These are phyloP conservation scores for Euphorbia schlechtendalii DNA, from an alignment of 441 rosid genomes.

Conservation along the genomic window DNA sequence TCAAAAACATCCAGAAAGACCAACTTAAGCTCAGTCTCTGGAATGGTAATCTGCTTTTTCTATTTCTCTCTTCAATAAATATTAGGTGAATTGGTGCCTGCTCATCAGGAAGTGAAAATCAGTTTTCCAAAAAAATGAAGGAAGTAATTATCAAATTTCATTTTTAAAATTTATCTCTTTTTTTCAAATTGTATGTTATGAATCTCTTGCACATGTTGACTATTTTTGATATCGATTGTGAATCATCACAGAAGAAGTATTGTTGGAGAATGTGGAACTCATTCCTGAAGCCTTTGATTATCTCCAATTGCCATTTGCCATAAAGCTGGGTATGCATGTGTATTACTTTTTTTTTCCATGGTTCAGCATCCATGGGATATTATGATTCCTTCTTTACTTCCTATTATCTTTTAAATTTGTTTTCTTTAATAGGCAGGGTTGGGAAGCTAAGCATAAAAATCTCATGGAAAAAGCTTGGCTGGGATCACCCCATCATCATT, in stretches of 20 bases:
- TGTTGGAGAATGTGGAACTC: conserved; percentile 73
- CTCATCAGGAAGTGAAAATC: background rate
- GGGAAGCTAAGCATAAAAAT: conserved; percentile 74
- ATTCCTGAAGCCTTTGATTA: conserved; percentile 92
- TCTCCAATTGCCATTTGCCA: conserved; percentile 73
- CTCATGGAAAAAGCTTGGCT: too few relatives aligned
- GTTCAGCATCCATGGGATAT: background rate
- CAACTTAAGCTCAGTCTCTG: conserved; percentile 78
- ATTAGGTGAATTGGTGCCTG: background rate
- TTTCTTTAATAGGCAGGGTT: conserved; percentile 41
- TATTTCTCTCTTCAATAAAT: background rate
- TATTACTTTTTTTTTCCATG: background rate
- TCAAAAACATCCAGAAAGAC: conserved; percentile 71
- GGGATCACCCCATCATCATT: conserved; percentile 57
- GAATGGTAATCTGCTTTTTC: conserved; percentile 29
- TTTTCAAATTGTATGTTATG: background rate
- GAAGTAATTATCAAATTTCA: background rate
- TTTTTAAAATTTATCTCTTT: background rate
- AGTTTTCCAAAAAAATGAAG: too few relatives aligned
- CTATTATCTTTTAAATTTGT: background rate
- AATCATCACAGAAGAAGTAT: conserved; percentile 39
- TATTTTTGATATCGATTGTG: background rate
- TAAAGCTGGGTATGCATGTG: conserved; percentile 50
- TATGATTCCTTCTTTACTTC: background rate
- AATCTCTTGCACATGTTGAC: background rate